phyloP scores from a whole-genome alignment of 192 early-diverging fungal species.

The Backusella mclennaniae region DNA sequence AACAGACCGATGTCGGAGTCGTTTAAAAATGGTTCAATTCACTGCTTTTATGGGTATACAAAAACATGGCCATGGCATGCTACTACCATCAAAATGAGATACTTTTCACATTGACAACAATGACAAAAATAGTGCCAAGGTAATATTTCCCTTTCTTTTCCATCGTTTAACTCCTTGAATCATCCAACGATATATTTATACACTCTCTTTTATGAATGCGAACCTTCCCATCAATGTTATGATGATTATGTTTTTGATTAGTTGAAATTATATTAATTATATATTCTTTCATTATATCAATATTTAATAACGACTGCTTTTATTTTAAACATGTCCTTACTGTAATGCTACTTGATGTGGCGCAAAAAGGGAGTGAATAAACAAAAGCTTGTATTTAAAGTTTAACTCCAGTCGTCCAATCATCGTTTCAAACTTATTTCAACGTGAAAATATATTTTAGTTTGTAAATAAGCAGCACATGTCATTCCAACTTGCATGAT shows the following conservation, averaged over 20 bases:
- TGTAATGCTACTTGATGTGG: not conserved
- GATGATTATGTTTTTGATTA: not conserved
- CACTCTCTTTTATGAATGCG: not conserved
- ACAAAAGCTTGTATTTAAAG: not conserved
- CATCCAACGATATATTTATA: not conserved
- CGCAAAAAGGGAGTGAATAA: not conserved
- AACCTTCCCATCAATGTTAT: not conserved
- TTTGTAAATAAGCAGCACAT: slow-evolving; percentile 1
- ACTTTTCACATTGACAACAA: not conserved
- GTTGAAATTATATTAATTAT: not conserved
- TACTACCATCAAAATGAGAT: slow-evolving; percentile 1
- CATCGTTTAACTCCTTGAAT: not conserved
- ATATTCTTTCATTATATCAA: not conserved
- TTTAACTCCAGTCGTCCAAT: not conserved
- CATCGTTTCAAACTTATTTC: not conserved
- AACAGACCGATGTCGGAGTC: not conserved
- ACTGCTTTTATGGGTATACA: not conserved
- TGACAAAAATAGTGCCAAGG: not conserved
- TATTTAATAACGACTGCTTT: not conserved
- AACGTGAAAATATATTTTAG: slow-evolving; percentile 1
- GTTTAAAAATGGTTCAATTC: slow-evolving; percentile 2
- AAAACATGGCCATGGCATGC: not conserved
- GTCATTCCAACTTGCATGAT: not conserved
- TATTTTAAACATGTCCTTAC: not conserved
- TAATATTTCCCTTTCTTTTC: not conserved